Evolutionary conservation across 345 rosid genomes (phyloP).

Genomic region (Hypericum androsaemum): DNA sequence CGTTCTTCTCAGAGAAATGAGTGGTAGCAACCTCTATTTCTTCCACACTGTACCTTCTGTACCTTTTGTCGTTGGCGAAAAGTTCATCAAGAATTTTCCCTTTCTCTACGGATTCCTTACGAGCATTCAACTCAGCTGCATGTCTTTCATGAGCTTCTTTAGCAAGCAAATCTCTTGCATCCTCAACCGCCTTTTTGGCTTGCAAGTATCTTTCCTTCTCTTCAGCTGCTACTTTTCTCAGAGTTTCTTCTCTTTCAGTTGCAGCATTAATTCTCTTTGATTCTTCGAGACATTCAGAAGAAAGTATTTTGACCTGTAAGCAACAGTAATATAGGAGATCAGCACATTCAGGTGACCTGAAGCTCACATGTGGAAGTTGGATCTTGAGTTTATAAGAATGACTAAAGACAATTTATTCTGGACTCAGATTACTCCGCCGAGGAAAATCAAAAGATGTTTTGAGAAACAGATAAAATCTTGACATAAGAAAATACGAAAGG

Average conservation of each 20-base stretch:
- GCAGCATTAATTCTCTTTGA: conserved; percentile 49
- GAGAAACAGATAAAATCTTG: too few relatives aligned
- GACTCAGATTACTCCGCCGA: too few relatives aligned
- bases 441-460: too few relatives aligned
- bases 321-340: too few relatives aligned
- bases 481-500: too few relatives aligned
- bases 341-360: too few relatives aligned
- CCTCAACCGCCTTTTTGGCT: conserved; percentile 58
- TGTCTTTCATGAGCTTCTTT: conserved; percentile 51
- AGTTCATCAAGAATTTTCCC: conserved; percentile 55
- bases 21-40: conserved; percentile 59
- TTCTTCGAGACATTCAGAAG: conserved; percentile 64
- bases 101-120: conserved; percentile 57
- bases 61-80: conserved; percentile 47
- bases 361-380: too few relatives aligned
- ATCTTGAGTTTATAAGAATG: too few relatives aligned
- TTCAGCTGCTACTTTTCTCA: conserved; percentile 55
- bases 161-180: conserved; percentile 56
- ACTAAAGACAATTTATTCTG: too few relatives aligned
- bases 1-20: conserved; percentile 44
- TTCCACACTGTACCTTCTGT: conserved; percentile 55
- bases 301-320: conserved; percentile 46
- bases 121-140: conserved; percentile 59
- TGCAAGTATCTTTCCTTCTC: conserved; percentile 55
- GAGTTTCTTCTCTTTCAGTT: conserved; percentile 50